Percentiles rank a stretch among this genome's conserved stretches.
phyloP scores from a whole-genome alignment of 129 eudicot species.

The Arctium minus region DNA sequence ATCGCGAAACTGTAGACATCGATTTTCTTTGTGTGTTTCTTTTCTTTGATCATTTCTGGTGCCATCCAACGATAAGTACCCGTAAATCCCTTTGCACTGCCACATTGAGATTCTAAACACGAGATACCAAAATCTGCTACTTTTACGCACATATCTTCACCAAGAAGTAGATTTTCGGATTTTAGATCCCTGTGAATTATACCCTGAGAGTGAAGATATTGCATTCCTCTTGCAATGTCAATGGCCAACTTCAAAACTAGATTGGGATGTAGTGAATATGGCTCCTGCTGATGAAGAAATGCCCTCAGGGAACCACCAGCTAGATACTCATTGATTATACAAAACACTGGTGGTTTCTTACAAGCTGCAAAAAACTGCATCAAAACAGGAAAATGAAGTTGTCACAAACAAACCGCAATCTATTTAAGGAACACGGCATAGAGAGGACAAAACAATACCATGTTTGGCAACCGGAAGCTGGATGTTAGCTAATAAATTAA shows the following conservation, averaged over 20 bases:
- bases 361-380: slow-evolving; percentile 94
- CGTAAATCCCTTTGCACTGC: slow-evolving; percentile 85
- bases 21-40: slow-evolving; percentile 85
- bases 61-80: slow-evolving; percentile 99
- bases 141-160: slow-evolving; percentile 81
- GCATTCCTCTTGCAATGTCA: slow-evolving; percentile 93
- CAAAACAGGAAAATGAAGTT: background rate
- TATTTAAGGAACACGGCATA: background rate
- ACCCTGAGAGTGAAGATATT: slow-evolving; percentile 88
- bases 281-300: slow-evolving; percentile 90
- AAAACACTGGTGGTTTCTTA: slow-evolving; percentile 89
- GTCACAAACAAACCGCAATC: background rate
- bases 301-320: slow-evolving; percentile 88
- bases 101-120: slow-evolving; percentile 88
- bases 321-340: slow-evolving; percentile 91
- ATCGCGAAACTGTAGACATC: slow-evolving; percentile 95
- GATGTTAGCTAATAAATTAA: background rate
- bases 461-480: background rate
- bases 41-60: slow-evolving; percentile 94
- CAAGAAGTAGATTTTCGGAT: slow-evolving; percentile 86
- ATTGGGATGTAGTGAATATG: slow-evolving; percentile 70
- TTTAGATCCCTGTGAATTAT: slow-evolving; percentile 92
- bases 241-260: slow-evolving; percentile 73
- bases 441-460: background rate
- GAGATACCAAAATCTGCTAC: slow-evolving; percentile 99